Conservation (phyloP, 108 stramenopile genomes). For the Nitzschia inconspicua region DNA sequence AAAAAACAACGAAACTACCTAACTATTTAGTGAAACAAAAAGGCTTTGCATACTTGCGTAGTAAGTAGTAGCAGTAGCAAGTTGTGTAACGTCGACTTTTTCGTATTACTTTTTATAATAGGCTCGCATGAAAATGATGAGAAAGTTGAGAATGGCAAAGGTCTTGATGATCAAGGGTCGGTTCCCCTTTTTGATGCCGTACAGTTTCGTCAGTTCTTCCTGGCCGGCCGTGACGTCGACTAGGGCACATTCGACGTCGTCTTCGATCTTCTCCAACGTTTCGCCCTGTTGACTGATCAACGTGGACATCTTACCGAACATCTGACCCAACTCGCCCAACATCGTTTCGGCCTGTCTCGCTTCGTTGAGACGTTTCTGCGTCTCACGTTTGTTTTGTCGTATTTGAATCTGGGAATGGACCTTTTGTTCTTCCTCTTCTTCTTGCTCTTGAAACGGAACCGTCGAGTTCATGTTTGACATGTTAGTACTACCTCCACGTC, state of each 20-base stretch:
- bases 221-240: constrained; percentile 74
- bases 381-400: constrained; percentile 63
- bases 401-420: constrained; percentile 59
- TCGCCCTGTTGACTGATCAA: constrained; percentile 73
- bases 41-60: too few species aligned
- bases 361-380: constrained; percentile 58
- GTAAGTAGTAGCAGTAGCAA: not conserved
- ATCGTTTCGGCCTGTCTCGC: constrained; percentile 74
- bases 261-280: constrained; percentile 81
- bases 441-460: constrained; percentile 24
- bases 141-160: constrained; percentile 75
- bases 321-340: constrained; percentile 57
- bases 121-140: constrained; percentile 84
- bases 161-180: constrained; percentile 84
- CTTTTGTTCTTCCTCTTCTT: constrained; percentile 29
- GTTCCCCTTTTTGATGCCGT: constrained; percentile 79
- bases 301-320: constrained; percentile 83
- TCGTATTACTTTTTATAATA: constrained; percentile 45
- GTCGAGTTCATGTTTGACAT: constrained; percentile 9
- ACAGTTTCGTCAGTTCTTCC: constrained; percentile 73
- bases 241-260: constrained; percentile 80
- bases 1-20: too few species aligned
- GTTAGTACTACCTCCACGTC: constrained; percentile 32
- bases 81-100: not conserved
- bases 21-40: too few species aligned